These are phyloP conservation scores for Bromus sterilis DNA, from an alignment of 176 grass and related monocot genomes.

Conservation along the genomic window DNA sequence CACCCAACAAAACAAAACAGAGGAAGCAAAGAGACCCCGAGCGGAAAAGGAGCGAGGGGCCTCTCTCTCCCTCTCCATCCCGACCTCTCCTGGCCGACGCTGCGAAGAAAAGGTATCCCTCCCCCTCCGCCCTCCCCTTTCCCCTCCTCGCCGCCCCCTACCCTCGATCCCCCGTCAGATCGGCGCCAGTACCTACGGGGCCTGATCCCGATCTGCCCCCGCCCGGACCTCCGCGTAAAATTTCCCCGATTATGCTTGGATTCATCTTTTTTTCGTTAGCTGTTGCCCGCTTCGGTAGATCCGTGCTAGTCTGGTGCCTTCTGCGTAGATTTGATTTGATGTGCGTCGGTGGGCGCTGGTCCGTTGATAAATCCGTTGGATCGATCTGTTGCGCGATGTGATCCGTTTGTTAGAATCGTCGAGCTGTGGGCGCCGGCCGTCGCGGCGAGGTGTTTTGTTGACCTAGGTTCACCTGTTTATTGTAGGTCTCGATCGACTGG, in stretches of 20 bases:
- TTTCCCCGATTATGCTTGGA: neutral
- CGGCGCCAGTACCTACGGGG: neutral
- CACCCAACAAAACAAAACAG: neutral
- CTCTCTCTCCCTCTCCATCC: slow-evolving; percentile 1
- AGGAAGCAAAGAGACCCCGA: neutral
- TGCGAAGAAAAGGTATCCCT: slow-evolving; percentile 13
- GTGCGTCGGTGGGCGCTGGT: neutral
- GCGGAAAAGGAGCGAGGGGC: slow-evolving; percentile 3
- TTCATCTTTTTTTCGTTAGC: neutral
- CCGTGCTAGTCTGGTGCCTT: neutral
- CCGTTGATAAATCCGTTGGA: neutral
- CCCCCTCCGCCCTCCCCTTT: neutral
- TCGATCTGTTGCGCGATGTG: slow-evolving; percentile 2
- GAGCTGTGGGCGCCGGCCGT: neutral
- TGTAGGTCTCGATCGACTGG: neutral
- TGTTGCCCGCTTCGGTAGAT: neutral
- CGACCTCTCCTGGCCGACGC: neutral
- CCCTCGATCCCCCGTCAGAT: neutral
- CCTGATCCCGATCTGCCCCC: neutral
- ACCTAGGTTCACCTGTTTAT: neutral
- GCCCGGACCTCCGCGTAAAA: neutral
- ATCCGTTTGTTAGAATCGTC: neutral
- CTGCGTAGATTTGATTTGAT: neutral
- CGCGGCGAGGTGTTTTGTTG: neutral
- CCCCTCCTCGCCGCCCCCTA: neutral